A percentile compares a stretch with the other conserved stretches of the same genome.
Evolutionary conservation across 345 rosid species (phyloP).

Genomic region (Syzygium aromaticum): DNA sequence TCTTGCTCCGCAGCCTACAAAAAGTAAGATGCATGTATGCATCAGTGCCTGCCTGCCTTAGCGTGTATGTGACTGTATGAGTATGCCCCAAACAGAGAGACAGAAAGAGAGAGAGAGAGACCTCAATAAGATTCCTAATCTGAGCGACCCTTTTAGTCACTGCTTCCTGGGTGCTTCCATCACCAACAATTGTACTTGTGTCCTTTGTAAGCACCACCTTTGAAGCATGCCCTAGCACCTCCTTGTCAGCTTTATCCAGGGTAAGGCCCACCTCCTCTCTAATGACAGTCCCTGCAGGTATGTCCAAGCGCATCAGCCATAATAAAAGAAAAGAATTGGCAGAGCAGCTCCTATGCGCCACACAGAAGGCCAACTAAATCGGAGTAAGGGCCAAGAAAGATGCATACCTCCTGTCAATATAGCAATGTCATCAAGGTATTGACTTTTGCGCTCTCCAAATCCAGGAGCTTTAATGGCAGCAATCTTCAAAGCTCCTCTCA

Average conservation of each 20-base stretch:
- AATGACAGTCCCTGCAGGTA: slow-evolving; percentile 64
- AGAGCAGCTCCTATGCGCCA: background rate
- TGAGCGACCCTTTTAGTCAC: slow-evolving; percentile 89
- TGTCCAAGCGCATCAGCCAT: background rate
- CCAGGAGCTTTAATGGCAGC: slow-evolving; percentile 99
- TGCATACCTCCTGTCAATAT: slow-evolving; percentile 74
- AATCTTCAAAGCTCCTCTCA: slow-evolving; percentile 85
- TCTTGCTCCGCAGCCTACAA: slow-evolving; percentile 85
- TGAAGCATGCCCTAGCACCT: slow-evolving; percentile 83
- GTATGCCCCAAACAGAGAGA: background rate
- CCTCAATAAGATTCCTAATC: slow-evolving; percentile 89
- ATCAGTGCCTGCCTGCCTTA: background rate
- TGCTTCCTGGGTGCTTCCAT: slow-evolving; percentile 95
- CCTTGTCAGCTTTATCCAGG: slow-evolving; percentile 87
- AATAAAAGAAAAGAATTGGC: background rate
- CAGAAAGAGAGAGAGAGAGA: slow-evolving; percentile 1
- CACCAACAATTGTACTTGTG: slow-evolving; percentile 83
- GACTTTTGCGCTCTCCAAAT: slow-evolving; percentile 93
- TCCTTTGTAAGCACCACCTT: slow-evolving; percentile 97
- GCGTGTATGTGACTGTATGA: background rate
- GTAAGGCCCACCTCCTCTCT: slow-evolving; percentile 95
- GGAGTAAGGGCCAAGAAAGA: background rate
- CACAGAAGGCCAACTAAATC: background rate
- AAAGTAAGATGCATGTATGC: background rate
- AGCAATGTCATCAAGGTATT: slow-evolving; percentile 97